These are phyloP conservation scores for Acanthamoeba castellanii DNA, from an alignment of 208 protist genomes.

Conservation along the genomic window DNA sequence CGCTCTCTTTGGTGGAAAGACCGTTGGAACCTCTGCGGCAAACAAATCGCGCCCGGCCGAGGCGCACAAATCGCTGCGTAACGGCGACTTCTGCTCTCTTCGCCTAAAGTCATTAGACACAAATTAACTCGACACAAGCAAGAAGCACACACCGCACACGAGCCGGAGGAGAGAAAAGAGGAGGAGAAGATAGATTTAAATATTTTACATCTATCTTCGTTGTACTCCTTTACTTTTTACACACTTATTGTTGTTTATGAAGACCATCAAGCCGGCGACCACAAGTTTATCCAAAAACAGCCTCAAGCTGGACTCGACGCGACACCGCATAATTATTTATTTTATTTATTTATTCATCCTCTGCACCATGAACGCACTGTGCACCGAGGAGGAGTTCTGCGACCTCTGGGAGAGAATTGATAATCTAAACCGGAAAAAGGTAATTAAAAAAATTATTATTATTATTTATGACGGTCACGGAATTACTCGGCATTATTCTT, in stretches of 20 bases:
- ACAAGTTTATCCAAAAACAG: neutral
- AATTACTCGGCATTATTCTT: too few species aligned
- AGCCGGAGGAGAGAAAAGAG: neutral
- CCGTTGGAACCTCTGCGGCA: too few species aligned
- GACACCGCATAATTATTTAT: neutral
- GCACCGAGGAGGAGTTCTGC: slow-evolving; percentile 34
- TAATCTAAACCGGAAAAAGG: neutral
- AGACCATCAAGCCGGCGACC: too few species aligned
- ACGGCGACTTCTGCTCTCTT: too few species aligned
- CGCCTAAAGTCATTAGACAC: too few species aligned
- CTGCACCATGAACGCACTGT: neutral
- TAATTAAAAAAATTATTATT: neutral
- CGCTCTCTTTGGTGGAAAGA: too few species aligned
- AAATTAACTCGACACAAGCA: too few species aligned
- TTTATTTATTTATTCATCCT: slow-evolving; percentile 15
- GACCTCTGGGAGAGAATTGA: slow-evolving; percentile 1
- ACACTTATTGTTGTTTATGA: neutral
- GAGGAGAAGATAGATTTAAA: neutral
- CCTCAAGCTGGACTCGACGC: neutral
- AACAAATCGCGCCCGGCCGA: too few species aligned
- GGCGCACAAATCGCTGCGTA: too few species aligned
- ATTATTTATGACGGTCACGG: neutral
- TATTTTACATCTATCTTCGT: slow-evolving; percentile 10
- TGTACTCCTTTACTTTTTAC: neutral
- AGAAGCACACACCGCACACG: too few species aligned